Conservation (phyloP, 768 basidiomycete genomes). For the Chalciporus chontae region DNA sequence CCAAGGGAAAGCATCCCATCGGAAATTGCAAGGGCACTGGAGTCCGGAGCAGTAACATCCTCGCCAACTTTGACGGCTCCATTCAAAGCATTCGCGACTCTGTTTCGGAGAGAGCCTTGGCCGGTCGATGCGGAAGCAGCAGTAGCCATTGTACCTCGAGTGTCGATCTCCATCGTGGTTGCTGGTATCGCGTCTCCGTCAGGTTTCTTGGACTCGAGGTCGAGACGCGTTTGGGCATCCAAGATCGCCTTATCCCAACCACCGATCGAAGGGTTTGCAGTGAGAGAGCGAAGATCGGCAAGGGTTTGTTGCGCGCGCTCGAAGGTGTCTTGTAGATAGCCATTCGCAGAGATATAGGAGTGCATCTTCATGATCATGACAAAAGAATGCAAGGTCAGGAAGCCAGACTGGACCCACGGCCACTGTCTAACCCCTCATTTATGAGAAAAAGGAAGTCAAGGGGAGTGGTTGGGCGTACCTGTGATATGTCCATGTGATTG, state of each 20-base stretch:
- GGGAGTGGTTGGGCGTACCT: slow-evolving; percentile 39
- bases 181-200: slow-evolving; percentile 7
- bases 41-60: not conserved
- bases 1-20: not conserved
- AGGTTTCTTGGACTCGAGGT: slow-evolving; percentile 22
- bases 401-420: slow-evolving; percentile 98
- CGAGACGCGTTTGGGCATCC: slow-evolving; percentile 44
- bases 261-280: slow-evolving; percentile 43
- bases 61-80: slow-evolving; percentile 4
- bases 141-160: slow-evolving; percentile 45
- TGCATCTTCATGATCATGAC: slow-evolving; percentile 97
- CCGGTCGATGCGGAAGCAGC: slow-evolving; percentile 51
- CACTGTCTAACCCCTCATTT: slow-evolving; percentile 57
- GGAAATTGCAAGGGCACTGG: slow-evolving; percentile 3
- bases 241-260: slow-evolving; percentile 64
- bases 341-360: slow-evolving; percentile 88
- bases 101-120: slow-evolving; percentile 50
- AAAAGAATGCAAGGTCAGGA: slow-evolving; percentile 81
- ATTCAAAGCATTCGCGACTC: slow-evolving; percentile 41
- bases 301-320: slow-evolving; percentile 45
- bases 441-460: not conserved
- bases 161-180: slow-evolving; percentile 32
- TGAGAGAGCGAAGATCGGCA: slow-evolving; percentile 42
- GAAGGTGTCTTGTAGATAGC: slow-evolving; percentile 62
- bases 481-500: slow-evolving; percentile 89